Evolutionary conservation across 202 grass and related monocot species (phyloP).

Genomic region (Cymbopogon flexuosus): DNA sequence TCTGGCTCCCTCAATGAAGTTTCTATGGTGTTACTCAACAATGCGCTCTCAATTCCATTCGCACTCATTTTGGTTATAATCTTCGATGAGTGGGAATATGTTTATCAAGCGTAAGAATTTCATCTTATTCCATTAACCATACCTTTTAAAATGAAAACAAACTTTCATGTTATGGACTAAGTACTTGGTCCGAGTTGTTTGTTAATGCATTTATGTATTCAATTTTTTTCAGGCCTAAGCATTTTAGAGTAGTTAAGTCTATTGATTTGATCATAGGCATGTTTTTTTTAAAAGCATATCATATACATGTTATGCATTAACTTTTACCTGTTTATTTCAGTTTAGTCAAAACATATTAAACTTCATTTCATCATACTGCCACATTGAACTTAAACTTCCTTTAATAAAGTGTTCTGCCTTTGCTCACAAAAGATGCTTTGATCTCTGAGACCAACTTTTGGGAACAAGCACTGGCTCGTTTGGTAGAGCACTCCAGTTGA

Average conservation of each 20-base stretch:
- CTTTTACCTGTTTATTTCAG: slow-evolving; percentile 11
- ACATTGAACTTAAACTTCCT: background rate
- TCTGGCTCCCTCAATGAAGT: slow-evolving; percentile 84
- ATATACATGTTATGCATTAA: background rate
- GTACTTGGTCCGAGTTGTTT: background rate
- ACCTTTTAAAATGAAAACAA: background rate
- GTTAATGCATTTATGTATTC: background rate
- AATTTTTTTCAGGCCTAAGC: background rate
- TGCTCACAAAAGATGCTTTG: background rate
- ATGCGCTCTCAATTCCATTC: slow-evolving; percentile 72
- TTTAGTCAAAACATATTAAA: background rate
- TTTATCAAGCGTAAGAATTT: slow-evolving; percentile 63
- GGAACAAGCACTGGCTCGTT: background rate
- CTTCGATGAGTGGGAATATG: slow-evolving; percentile 76
- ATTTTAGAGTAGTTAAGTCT: background rate
- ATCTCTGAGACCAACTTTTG: background rate
- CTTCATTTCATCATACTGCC: background rate
- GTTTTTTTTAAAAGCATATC: background rate
- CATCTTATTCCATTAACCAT: background rate
- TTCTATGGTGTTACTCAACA: slow-evolving; percentile 93
- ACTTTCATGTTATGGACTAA: background rate
- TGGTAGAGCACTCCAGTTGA: background rate
- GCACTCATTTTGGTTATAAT: slow-evolving; percentile 64
- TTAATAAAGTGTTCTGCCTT: background rate
- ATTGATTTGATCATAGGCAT: background rate